phyloP scores from a whole-genome alignment of 352 stramenopile genomes.

The Bremia lactucae region DNA sequence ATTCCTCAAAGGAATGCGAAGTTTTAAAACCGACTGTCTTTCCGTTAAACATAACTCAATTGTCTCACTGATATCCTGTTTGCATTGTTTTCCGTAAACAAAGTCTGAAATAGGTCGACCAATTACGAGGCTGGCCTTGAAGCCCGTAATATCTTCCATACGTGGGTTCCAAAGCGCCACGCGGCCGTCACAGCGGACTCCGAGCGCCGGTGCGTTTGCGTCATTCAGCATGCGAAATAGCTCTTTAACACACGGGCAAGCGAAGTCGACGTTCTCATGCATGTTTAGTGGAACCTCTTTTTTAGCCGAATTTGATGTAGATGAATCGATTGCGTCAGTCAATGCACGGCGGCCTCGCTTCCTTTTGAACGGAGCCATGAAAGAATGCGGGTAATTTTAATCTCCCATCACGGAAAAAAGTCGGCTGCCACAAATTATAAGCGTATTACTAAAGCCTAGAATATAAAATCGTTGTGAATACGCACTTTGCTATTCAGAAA shows the following conservation, averaged over 20 bases:
- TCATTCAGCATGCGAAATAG: constrained; percentile 41
- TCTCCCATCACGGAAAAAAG: no score
- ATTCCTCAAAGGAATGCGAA: constrained; percentile 38
- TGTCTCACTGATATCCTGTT: constrained; percentile 19
- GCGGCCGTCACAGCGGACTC: constrained; percentile 27
- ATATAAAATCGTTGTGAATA: no score
- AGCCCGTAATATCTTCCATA: constrained; percentile 32
- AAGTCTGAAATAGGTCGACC: constrained; percentile 29
- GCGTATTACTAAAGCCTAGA: no score
- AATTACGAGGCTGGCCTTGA: constrained; percentile 18
- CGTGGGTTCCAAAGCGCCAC: constrained; percentile 66
- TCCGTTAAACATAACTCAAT: constrained; percentile 17
- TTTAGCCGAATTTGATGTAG: no score
- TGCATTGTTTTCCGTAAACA: constrained; percentile 32
- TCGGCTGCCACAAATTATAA: no score
- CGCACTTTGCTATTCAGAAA: no score
- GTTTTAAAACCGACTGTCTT: constrained; percentile 35
- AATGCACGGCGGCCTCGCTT: no score
- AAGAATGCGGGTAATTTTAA: no score
- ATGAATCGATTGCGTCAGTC: no score
- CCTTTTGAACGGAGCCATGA: no score
- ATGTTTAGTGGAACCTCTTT: no score
- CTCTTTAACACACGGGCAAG: background rate
- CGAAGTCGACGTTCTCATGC: no score
- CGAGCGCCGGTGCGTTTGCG: constrained; percentile 40